Evolutionary conservation across 371 early-diverging fungal species (phyloP), one percentile per base, ranked within the genome.

Genomic region (Hamiltosporidium tvaerminnensis): DNA sequence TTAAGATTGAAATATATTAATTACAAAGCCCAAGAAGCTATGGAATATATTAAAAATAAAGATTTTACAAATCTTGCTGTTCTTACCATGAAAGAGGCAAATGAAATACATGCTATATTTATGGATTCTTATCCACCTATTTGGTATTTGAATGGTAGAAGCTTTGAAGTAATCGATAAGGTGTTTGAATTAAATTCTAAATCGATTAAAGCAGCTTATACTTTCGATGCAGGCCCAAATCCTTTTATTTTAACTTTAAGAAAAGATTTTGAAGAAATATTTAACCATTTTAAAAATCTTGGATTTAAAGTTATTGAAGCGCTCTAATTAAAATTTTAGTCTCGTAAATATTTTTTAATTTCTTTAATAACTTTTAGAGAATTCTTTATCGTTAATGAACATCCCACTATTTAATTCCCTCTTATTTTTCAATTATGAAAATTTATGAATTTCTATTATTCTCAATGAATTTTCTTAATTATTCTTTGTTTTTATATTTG

Each of bases 21-120:
- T 47, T 79, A 81, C 50, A 84, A 88, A 41, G 90, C 92, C 87
- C 79, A 80, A 30, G 82, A 74, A 0, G 91, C 92, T 85, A 83
- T 81, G 55, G 67, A 78, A 37, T 93, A 92, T 33, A 89, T 96
- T 61, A 68, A 73, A 7, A 75, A 76, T n/a, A 81, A 84, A 63
- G 88, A 93, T 73, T 94, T 92, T 78, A 81, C 84, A 60, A 61
- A 77, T 0, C 91, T 96, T 78, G 94, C 90, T 47, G 84, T 86
- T 69, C 63, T 91, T 57, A 91, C 92, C 63, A 96, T 96, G 92
- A 81, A 81, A 65, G 96, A 96, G 74, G 89, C 91, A 37, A 96
- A 94, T 82, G 89, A 90, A 76, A 92, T 96, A 86, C 96, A 96
- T 74, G 88, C 93, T 53, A 86, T 88, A 38, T 89, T 88, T 72